Evolutionary conservation across 2,329 filamentous ascomycete genomes (phyloP).

Genomic region (Tolypocladium capitatum): DNA sequence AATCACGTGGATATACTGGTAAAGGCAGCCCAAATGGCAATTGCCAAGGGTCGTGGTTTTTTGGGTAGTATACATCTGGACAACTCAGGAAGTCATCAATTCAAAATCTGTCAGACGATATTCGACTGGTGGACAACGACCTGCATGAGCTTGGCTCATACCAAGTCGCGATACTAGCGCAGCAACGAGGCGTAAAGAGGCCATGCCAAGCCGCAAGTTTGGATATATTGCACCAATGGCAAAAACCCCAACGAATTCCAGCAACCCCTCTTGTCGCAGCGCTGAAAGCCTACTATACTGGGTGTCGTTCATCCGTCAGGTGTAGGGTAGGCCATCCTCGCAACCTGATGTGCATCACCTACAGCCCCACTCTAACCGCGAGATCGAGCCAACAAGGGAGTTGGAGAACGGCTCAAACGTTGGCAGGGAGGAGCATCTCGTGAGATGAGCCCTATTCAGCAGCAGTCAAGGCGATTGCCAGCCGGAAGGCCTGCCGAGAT

Average conservation of each 20-base stretch:
- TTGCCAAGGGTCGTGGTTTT: not conserved
- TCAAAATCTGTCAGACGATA: too few relatives aligned
- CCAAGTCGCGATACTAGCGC: too few relatives aligned
- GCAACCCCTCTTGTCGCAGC: not conserved
- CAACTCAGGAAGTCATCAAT: not conserved
- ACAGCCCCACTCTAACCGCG: not conserved
- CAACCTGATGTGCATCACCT: too few relatives aligned
- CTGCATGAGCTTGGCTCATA: not conserved
- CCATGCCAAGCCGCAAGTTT: not conserved
- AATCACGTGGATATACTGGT: not conserved
- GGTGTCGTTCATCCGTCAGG: not conserved
- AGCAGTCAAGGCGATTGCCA: too few relatives aligned
- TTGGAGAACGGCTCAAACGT: too few relatives aligned
- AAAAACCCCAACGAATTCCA: not conserved
- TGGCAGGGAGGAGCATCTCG: not conserved
- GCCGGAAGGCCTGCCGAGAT: too few relatives aligned
- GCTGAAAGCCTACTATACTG: not conserved
- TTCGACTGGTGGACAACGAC: too few relatives aligned
- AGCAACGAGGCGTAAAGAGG: not conserved
- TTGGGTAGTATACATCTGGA: too few relatives aligned
- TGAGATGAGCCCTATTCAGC: not conserved
- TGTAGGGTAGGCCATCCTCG: not conserved
- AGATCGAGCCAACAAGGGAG: not conserved
- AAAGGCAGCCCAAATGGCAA: not conserved
- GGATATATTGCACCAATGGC: too few relatives aligned